Conservation (phyloP, 257 asterid species). For the Solanum raphanifolium region DNA sequence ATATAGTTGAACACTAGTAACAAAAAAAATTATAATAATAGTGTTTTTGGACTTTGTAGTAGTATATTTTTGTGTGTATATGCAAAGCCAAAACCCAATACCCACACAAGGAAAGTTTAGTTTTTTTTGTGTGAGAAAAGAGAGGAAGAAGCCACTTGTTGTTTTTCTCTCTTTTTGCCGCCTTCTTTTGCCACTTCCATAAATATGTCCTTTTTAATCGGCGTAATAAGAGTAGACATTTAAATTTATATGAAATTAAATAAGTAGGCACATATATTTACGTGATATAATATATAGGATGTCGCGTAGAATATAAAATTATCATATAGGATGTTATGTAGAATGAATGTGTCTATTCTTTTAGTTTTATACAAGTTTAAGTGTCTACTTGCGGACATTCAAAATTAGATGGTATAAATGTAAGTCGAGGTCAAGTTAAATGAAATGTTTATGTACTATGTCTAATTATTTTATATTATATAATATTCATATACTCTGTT, state of each 20-base stretch:
- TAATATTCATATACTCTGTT: not conserved
- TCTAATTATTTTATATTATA: too few relatives aligned
- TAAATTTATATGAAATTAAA: too few relatives aligned
- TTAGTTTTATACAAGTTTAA: too few relatives aligned
- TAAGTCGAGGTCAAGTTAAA: too few relatives aligned
- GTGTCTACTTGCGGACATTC: not conserved
- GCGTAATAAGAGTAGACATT: too few relatives aligned
- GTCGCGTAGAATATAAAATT: fast-evolving
- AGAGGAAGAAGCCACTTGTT: not conserved
- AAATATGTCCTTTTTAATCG: not conserved
- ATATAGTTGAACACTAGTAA: not conserved
- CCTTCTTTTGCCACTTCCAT: slow-evolving; percentile 1
- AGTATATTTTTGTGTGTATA: slow-evolving; percentile 1
- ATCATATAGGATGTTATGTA: not conserved
- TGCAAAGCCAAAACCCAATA: not conserved
- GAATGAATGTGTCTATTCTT: fast-evolving
- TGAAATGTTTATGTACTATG: fast-evolving
- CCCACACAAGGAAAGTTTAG: not conserved
- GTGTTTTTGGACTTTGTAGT: slow-evolving; percentile 23
- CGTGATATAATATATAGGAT: too few relatives aligned
- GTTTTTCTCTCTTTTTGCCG: slow-evolving; percentile 13
- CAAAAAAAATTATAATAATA: not conserved
- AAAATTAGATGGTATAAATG: too few relatives aligned
- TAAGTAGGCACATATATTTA: fast-evolving
- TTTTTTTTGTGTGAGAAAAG: not conserved